These are phyloP conservation scores for Eucalyptus marginata DNA, from an alignment of 345 rosid genomes.

Conservation along the genomic window DNA sequence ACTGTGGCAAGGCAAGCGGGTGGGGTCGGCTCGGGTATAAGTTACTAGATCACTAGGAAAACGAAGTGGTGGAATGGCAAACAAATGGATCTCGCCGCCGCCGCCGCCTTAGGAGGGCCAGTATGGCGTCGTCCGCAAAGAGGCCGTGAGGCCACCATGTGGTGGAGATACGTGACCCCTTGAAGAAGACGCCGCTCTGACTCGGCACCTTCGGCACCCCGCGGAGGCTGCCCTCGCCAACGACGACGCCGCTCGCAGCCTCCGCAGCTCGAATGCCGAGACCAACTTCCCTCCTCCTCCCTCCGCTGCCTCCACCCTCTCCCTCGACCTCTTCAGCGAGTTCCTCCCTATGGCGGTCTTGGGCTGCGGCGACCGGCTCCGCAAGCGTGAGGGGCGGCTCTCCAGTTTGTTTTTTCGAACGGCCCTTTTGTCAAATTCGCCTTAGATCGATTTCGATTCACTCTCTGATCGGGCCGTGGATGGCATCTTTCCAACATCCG, in stretches of 20 bases:
- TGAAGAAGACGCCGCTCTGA: neutral
- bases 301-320: neutral
- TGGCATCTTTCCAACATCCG: neutral
- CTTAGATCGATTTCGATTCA: too few relatives aligned
- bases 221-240: neutral
- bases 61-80: neutral
- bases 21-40: neutral
- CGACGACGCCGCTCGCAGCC: fast-evolving
- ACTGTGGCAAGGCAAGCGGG: neutral
- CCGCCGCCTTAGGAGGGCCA: neutral
- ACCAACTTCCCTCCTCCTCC: neutral
- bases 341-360: too few relatives aligned
- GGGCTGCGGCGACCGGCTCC: too few relatives aligned
- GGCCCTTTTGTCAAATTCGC: too few relatives aligned
- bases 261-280: neutral
- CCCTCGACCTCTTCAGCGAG: neutral
- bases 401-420: too few relatives aligned
- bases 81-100: neutral
- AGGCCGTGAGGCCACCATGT: neutral
- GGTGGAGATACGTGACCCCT: neutral
- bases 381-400: too few relatives aligned
- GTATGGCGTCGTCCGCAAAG: fast-evolving
- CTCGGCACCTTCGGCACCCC: neutral
- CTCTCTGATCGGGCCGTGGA: neutral
- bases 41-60: neutral